Percentiles rank a stretch among this genome's conserved stretches.
These are phyloP conservation scores for Penicillium brasilianum DNA, from an alignment of 2,329 filamentous ascomycete species.

Conservation along the genomic window DNA sequence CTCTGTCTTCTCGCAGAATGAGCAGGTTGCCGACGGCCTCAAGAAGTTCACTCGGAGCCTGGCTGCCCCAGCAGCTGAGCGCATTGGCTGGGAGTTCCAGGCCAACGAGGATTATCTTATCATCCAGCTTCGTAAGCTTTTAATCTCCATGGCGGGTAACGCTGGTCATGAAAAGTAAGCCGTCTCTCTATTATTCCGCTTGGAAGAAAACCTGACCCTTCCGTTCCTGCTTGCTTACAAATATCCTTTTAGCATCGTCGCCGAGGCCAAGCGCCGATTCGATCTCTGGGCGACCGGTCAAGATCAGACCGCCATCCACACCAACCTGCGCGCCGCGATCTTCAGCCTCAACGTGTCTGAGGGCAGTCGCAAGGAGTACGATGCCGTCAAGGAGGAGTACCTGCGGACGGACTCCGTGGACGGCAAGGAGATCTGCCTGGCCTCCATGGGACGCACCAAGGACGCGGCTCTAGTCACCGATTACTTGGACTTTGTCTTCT, in stretches of 20 bases:
- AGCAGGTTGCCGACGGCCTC: slow-evolving; percentile 71
- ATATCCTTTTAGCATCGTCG: slow-evolving; percentile 58
- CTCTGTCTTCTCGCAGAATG: slow-evolving; percentile 81
- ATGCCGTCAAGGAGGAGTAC: slow-evolving; percentile 84
- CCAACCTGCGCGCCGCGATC: slow-evolving; percentile 78
- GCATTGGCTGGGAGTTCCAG: slow-evolving; percentile 85
- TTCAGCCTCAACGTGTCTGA: slow-evolving; percentile 80
- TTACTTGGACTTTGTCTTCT: slow-evolving; percentile 76
- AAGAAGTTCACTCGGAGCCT: slow-evolving; percentile 80
- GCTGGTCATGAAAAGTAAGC: slow-evolving; percentile 76
- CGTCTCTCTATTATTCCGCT: background rate
- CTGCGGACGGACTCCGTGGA: slow-evolving; percentile 81
- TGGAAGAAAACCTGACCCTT: too few relatives aligned
- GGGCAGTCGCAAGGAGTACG: slow-evolving; percentile 70
- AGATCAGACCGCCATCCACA: slow-evolving; percentile 73
- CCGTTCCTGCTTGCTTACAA: background rate
- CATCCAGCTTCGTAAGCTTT: slow-evolving; percentile 78
- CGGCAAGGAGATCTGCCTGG: slow-evolving; percentile 83
- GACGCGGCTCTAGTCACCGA: slow-evolving; percentile 70
- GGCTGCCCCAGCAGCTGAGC: slow-evolving; percentile 73
- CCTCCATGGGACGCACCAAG: slow-evolving; percentile 75
- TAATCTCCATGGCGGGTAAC: slow-evolving; percentile 76
- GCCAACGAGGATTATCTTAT: slow-evolving; percentile 79
- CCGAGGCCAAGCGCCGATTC: slow-evolving; percentile 80
- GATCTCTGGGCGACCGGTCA: slow-evolving; percentile 72